A percentile compares a stretch with the other conserved stretches of the same genome.
These are phyloP conservation scores for Ceratobasidium sp. DNA, from an alignment of 1,284 basidiomycete genomes.

Conservation along the genomic window DNA sequence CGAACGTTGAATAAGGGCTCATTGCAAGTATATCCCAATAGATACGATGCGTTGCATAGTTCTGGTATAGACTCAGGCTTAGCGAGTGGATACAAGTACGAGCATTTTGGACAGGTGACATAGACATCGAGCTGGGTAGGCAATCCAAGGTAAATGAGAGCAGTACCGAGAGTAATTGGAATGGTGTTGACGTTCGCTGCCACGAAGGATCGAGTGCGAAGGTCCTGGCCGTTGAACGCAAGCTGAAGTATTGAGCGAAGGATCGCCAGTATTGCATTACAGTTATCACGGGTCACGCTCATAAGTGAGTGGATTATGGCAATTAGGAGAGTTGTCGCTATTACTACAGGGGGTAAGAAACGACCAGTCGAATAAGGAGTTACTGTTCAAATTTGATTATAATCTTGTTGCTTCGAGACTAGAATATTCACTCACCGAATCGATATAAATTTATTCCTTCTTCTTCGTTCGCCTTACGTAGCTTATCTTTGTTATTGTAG, in stretches of 20 bases:
- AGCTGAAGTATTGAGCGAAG: background rate
- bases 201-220: background rate
- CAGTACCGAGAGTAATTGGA: background rate
- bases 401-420: too few relatives aligned
- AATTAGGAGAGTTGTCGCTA: background rate
- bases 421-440: too few relatives aligned
- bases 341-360: conserved; percentile 36
- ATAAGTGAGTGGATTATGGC: background rate
- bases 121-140: background rate
- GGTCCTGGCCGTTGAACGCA: background rate
- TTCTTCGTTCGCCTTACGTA: too few relatives aligned
- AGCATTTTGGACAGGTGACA: background rate
- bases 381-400: background rate
- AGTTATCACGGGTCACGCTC: background rate
- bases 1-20: background rate
- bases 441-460: too few relatives aligned
- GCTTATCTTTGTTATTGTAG: too few relatives aligned
- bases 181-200: background rate
- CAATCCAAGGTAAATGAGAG: background rate
- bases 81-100: background rate
- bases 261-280: background rate
- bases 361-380: background rate
- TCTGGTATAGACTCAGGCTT: background rate
- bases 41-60: background rate
- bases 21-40: background rate